phyloP scores from a whole-genome alignment of 306 rosid genomes.

The Castanea mollissima region DNA sequence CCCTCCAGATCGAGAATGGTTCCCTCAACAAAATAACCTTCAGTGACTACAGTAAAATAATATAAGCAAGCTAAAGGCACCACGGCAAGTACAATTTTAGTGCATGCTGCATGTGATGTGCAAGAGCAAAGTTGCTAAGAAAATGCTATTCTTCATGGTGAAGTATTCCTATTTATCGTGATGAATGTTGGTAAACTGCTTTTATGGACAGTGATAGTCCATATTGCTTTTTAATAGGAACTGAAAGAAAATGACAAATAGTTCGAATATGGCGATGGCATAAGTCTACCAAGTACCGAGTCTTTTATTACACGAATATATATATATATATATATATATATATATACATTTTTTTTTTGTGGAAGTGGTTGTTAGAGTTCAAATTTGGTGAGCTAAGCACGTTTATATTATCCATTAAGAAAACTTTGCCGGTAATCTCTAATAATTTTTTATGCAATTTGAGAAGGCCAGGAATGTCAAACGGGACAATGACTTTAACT shows the following conservation, averaged over 20 bases:
- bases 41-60: no score
- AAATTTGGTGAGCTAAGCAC: slow-evolving; percentile 31
- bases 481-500: slow-evolving; percentile 1
- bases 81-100: neutral
- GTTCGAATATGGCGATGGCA: neutral
- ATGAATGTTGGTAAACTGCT: neutral
- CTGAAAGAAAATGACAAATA: neutral
- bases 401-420: slow-evolving; percentile 21
- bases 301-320: neutral
- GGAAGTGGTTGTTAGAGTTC: slow-evolving; percentile 17
- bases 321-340: neutral
- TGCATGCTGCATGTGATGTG: neutral
- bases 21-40: no score
- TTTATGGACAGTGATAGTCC: neutral
- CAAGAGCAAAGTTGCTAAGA: neutral
- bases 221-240: neutral
- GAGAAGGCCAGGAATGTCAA: slow-evolving; percentile 9
- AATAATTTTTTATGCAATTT: neutral
- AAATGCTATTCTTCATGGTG: slow-evolving; percentile 22
- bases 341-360: neutral
- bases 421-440: neutral
- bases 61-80: neutral
- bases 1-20: no score
- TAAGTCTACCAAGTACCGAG: neutral
- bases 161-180: slow-evolving; percentile 1